phyloP scores from a whole-genome alignment of 2,329 filamentous ascomycete species.

The Trichoderma lentiforme region DNA sequence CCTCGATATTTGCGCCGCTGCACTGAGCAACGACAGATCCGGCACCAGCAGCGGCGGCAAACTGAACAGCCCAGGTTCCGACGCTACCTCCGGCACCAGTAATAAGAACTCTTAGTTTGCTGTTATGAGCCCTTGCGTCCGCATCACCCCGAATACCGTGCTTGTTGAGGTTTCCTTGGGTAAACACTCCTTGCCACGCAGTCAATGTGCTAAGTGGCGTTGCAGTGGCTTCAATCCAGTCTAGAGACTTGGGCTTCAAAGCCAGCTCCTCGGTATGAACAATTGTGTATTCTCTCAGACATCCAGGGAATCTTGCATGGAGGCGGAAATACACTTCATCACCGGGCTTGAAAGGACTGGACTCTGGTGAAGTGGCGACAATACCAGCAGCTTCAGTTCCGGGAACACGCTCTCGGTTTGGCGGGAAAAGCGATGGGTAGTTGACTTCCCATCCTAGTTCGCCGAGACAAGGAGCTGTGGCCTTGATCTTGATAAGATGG shows the following conservation, averaged over 20 bases:
- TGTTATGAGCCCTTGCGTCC: slow-evolving; percentile 28
- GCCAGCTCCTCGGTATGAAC: slow-evolving; percentile 33
- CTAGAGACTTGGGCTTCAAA: slow-evolving; percentile 31
- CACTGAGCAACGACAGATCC: slow-evolving; percentile 36
- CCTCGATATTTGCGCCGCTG: slow-evolving; percentile 29
- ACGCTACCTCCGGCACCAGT: slow-evolving; percentile 40
- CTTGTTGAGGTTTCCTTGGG: slow-evolving; percentile 32
- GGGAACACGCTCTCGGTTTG: slow-evolving; percentile 29
- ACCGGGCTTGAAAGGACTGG: slow-evolving; percentile 32
- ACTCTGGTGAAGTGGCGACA: slow-evolving; percentile 33
- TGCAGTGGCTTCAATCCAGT: slow-evolving; percentile 35
- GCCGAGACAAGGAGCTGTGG: slow-evolving; percentile 33
- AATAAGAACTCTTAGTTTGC: slow-evolving; percentile 34
- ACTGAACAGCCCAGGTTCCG: slow-evolving; percentile 39
- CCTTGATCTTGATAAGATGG: slow-evolving; percentile 32
- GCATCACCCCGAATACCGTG: slow-evolving; percentile 28
- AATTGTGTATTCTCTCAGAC: slow-evolving; percentile 34
- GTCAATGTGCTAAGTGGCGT: slow-evolving; percentile 41
- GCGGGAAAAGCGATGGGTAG: slow-evolving; percentile 23
- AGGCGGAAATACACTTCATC: slow-evolving; percentile 36
- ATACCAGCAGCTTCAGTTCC: slow-evolving; percentile 39
- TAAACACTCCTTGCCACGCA: slow-evolving; percentile 41
- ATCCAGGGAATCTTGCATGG: slow-evolving; percentile 27
- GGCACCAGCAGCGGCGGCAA: slow-evolving; percentile 35
- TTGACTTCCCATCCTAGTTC: slow-evolving; percentile 33